Percentiles rank a stretch among this genome's conserved stretches.
phyloP scores from a whole-genome alignment of 805 yeast genomes.

The Tetrapisispora iriomotensis region DNA sequence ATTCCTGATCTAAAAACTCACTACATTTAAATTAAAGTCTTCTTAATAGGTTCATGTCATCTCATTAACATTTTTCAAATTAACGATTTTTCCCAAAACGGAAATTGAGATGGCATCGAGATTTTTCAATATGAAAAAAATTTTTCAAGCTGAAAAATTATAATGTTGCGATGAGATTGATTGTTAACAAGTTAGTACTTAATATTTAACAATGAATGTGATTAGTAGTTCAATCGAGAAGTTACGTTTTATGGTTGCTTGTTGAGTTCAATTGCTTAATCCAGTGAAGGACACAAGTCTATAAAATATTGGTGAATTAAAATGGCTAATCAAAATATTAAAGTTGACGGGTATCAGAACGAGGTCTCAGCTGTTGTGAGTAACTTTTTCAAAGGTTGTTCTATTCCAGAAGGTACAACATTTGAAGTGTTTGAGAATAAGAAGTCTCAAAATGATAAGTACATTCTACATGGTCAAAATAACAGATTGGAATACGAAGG shows the following conservation, averaged over 20 bases:
- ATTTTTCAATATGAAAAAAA: neutral
- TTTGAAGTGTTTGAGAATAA: slow-evolving; percentile 54
- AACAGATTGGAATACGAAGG: slow-evolving; percentile 69
- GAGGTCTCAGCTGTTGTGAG: slow-evolving; percentile 48
- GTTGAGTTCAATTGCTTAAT: too few species aligned
- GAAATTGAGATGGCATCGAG: neutral
- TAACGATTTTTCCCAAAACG: slow-evolving; percentile 1
- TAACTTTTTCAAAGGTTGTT: slow-evolving; percentile 71
- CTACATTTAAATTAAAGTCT: too few species aligned
- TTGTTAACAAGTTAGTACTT: neutral
- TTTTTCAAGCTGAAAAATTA: neutral
- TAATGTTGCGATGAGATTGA: slow-evolving; percentile 3
- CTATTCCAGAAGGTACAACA: slow-evolving; percentile 45
- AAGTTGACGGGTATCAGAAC: slow-evolving; percentile 32
- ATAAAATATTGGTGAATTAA: neutral
- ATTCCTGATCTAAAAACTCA: too few species aligned
- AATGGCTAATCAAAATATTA: slow-evolving; percentile 5
- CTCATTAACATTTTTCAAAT: too few species aligned
- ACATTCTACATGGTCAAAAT: slow-evolving; percentile 68
- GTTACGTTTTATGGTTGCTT: too few species aligned
- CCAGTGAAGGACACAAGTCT: too few species aligned
- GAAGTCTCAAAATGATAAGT: slow-evolving; percentile 25
- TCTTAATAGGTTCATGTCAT: too few species aligned
- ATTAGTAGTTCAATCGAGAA: too few species aligned
- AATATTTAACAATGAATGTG: too few species aligned